Evolutionary conservation across 345 rosid genomes (phyloP).

Genomic region (Excoecaria cochinchinensis): DNA sequence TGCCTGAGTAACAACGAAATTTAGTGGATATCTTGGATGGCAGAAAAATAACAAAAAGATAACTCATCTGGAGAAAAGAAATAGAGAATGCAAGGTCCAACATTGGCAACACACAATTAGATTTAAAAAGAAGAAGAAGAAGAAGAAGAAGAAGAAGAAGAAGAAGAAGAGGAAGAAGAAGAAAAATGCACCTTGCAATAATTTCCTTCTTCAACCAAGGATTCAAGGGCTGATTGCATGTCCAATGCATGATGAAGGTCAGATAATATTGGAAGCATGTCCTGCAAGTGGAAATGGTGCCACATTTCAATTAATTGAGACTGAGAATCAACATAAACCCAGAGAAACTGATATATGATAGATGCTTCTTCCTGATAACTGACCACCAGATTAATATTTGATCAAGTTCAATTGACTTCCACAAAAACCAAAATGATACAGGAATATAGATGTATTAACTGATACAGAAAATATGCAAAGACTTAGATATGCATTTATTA

Average conservation of each 20-base stretch:
- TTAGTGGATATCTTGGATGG: conserved; percentile 21
- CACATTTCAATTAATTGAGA: neutral
- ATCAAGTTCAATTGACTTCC: neutral
- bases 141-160: no score
- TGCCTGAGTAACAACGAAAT: conserved; percentile 54
- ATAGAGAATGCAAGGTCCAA: conserved; percentile 3
- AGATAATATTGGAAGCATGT: conserved; percentile 73
- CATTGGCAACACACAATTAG: neutral
- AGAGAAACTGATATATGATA: neutral
- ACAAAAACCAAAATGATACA: neutral
- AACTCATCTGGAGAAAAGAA: neutral
- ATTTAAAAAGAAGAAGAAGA: conserved; percentile 1
- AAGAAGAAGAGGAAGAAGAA: no score
- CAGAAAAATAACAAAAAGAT: neutral
- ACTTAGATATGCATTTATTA: neutral
- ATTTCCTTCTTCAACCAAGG: conserved; percentile 85
- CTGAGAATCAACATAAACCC: neutral
- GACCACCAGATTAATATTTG: neutral
- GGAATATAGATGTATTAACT: neutral
- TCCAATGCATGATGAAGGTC: conserved; percentile 76
- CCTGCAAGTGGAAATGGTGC: conserved; percentile 48
- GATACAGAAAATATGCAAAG: neutral
- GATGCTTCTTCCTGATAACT: neutral
- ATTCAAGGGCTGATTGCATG: conserved; percentile 79
- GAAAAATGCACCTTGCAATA: conserved; percentile 79